phyloP scores from a whole-genome alignment of 306 rosid genomes.

The Rosa rugosa region DNA sequence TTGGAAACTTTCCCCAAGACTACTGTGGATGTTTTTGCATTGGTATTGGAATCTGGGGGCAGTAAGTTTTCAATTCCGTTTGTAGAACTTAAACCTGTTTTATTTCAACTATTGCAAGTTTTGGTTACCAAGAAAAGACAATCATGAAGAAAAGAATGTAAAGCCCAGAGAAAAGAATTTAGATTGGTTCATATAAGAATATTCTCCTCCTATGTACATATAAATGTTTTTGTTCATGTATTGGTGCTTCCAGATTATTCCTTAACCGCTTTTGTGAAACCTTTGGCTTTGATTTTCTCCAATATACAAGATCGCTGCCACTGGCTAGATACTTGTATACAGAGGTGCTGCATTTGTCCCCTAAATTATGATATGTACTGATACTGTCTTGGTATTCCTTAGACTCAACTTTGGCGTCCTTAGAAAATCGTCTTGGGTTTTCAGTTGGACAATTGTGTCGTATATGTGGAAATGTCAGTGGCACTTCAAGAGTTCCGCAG shows the following conservation, averaged over 20 bases:
- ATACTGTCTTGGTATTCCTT: background rate
- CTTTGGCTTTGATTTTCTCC: background rate
- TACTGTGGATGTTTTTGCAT: conserved; percentile 89
- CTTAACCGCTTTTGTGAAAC: background rate
- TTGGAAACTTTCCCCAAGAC: conserved; percentile 89
- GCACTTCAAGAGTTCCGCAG: background rate
- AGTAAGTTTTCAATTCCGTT: conserved; percentile 51
- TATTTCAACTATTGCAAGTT: background rate
- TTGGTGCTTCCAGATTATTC: background rate
- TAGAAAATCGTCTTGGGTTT: background rate
- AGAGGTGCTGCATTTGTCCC: background rate
- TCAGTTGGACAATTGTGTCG: background rate
- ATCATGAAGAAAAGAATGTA: background rate
- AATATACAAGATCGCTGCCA: background rate
- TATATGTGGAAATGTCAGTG: background rate
- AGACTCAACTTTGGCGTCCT: background rate
- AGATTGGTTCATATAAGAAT: background rate
- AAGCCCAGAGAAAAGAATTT: background rate
- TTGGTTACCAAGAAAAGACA: background rate
- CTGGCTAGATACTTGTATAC: background rate
- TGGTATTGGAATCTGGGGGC: conserved; percentile 94
- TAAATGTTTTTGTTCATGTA: background rate
- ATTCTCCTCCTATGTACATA: background rate
- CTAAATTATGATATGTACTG: background rate
- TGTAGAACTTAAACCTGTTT: background rate